A percentile compares a stretch with the other conserved stretches of the same genome.
These are phyloP conservation scores for Fagopyrum tataricum DNA, from an alignment of 148 eudicot genomes.

Conservation along the genomic window DNA sequence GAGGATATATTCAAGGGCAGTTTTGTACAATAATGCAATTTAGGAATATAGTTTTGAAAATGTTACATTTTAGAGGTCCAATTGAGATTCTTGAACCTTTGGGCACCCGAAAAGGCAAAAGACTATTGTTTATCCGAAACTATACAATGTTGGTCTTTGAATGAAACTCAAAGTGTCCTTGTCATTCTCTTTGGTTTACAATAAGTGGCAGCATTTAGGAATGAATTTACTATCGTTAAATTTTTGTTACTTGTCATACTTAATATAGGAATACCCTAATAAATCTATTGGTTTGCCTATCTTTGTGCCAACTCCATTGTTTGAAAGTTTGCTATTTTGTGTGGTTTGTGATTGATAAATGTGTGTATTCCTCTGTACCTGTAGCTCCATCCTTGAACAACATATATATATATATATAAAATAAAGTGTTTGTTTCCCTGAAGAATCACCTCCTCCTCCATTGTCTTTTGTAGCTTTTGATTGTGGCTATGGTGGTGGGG, in stretches of 20 bases:
- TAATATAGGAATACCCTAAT: neutral
- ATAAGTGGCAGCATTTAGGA: neutral
- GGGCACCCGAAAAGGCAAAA: neutral
- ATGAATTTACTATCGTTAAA: neutral
- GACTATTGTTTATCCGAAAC: too few relatives aligned
- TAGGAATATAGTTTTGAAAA: too few relatives aligned
- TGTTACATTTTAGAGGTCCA: too few relatives aligned
- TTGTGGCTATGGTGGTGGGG: constrained; percentile 11
- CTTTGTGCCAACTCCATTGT: neutral
- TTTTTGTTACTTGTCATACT: neutral
- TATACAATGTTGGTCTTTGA: too few relatives aligned
- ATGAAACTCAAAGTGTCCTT: neutral
- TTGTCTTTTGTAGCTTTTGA: constrained; percentile 3
- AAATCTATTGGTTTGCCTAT: neutral
- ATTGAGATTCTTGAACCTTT: too few relatives aligned
- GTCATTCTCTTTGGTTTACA: neutral
- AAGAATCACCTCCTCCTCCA: constrained; percentile 5
- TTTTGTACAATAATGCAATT: too few relatives aligned
- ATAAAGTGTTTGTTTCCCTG: neutral
- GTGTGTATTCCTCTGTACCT: neutral
- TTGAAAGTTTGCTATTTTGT: neutral
- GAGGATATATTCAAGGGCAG: too few relatives aligned
- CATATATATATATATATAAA: neutral
- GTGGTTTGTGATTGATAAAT: neutral
- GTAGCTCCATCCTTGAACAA: neutral